Evolutionary conservation across 176 grass and related monocot genomes (phyloP).

Genomic region (Musa troglodytarum): DNA sequence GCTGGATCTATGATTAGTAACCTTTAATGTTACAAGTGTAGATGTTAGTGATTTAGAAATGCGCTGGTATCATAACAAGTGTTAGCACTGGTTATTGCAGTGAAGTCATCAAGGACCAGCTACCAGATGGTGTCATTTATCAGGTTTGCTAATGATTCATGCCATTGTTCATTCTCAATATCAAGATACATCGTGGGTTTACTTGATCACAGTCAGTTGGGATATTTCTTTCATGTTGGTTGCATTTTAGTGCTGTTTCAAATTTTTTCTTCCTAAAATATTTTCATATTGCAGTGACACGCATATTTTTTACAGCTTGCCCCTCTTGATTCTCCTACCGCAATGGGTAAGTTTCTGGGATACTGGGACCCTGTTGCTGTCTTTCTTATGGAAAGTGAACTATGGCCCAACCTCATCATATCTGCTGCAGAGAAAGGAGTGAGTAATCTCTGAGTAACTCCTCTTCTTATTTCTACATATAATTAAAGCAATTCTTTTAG

Average conservation of each 20-base stretch:
- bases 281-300: background rate
- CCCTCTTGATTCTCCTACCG: slow-evolving; percentile 63
- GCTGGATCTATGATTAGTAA: background rate
- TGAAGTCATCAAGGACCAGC: slow-evolving; percentile 64
- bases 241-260: background rate
- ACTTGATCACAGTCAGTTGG: too few species aligned
- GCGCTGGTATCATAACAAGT: background rate
- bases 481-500: background rate
- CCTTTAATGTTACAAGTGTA: background rate
- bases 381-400: slow-evolving; percentile 91
- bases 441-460: slow-evolving; percentile 14
- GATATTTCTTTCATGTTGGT: background rate
- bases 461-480: slow-evolving; percentile 5
- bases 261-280: background rate
- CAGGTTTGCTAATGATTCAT: slow-evolving; percentile 31
- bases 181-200: background rate
- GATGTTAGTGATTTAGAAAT: background rate
- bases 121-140: slow-evolving; percentile 72
- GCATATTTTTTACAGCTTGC: slow-evolving; percentile 46
- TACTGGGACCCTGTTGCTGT: slow-evolving; percentile 71
- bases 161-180: background rate
- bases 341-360: slow-evolving; percentile 51
- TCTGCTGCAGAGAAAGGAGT: slow-evolving; percentile 66
- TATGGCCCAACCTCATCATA: slow-evolving; percentile 93
- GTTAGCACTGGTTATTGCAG: slow-evolving; percentile 25